Evolutionary conservation across 179 eudicot species (phyloP), one percentile per base, ranked within the genome.

Genomic region (Amaranthus tricolor): DNA sequence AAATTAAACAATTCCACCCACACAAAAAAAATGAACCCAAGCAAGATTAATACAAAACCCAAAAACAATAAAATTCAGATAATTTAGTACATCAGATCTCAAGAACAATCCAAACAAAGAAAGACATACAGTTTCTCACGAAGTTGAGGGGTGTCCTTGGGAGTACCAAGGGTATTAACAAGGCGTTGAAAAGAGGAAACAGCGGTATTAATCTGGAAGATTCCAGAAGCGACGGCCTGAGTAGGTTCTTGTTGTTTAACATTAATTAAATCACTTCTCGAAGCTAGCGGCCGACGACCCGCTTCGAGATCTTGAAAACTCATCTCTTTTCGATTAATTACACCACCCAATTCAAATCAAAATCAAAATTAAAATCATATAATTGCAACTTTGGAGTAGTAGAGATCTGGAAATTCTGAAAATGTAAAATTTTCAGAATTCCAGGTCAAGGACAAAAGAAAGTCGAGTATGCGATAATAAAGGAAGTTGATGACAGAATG

Each of bases 181-280:
- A 92, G 94, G 68, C 97, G 86, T 59, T 89, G 94, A 74, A 92
- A 92, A 2, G 94, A 84, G 52, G 94, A 85, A 45, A 92, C 91
- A 0, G 94, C 84, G 0, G 97, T 92, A 74, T 85, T 92, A 81
- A 92, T 89, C 89, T 92, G 97, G 80, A 92, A 92, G 8, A 92
- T 83, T 3, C 94, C 96, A 44, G 93, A 82, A 54, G 92, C 96
- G 4, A 92, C 87, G 0, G 88, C 88, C 43, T 89, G 92, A 1
- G 91, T 75, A 5, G 92, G 77, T 57, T 89, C 94, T 62, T 83
- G 89, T 40, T 62, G 59, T 12, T 81, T 84, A n/a, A 80, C 77
- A 62, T 81, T 87, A 31, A 66, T 66, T 54, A 71, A 64, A 5
- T 69, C 85, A 13, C 85, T 74, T 74, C 90, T 78, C 44, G 83